phyloP scores from a whole-genome alignment of 805 yeast genomes.

The Zygotorulaspora chibaensis region DNA sequence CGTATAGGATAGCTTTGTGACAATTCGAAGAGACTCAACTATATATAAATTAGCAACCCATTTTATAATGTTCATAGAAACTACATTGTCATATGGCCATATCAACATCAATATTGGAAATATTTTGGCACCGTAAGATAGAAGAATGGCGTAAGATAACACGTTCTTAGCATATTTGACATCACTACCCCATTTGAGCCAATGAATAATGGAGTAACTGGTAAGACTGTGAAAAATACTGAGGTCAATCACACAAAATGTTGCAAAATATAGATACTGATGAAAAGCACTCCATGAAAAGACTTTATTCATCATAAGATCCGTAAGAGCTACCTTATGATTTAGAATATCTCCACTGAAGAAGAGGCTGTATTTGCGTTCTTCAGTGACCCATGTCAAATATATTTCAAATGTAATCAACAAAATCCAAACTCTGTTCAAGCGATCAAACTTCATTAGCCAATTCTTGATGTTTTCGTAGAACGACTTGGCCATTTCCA shows the following conservation, averaged over 20 bases:
- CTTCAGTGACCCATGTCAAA: slow-evolving; percentile 87
- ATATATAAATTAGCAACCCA: slow-evolving; percentile 57
- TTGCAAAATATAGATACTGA: slow-evolving; percentile 56
- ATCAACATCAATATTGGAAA: slow-evolving; percentile 91
- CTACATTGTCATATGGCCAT: slow-evolving; percentile 91
- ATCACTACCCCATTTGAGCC: slow-evolving; percentile 31
- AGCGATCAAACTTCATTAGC: slow-evolving; percentile 21
- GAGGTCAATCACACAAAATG: slow-evolving; percentile 48
- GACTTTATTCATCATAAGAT: slow-evolving; percentile 32
- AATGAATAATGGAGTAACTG: slow-evolving; percentile 27
- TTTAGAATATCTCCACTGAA: neutral
- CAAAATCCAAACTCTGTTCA: slow-evolving; percentile 53
- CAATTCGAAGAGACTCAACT: slow-evolving; percentile 58
- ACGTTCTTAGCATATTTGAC: slow-evolving; percentile 21
- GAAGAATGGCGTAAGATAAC: slow-evolving; percentile 63
- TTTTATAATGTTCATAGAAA: slow-evolving; percentile 56
- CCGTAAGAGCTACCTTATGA: neutral
- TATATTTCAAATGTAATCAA: slow-evolving; percentile 82
- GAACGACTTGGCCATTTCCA: slow-evolving; percentile 4
- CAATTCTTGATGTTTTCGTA: slow-evolving; percentile 15
- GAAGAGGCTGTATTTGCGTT: slow-evolving; percentile 41
- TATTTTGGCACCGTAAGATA: slow-evolving; percentile 74
- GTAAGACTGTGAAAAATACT: slow-evolving; percentile 38
- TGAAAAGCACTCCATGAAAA: slow-evolving; percentile 35
- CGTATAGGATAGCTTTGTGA: slow-evolving; percentile 34